Conservation (phyloP, 2,329 filamentous ascomycete species). For the Aspergillus viridinutans region DNA sequence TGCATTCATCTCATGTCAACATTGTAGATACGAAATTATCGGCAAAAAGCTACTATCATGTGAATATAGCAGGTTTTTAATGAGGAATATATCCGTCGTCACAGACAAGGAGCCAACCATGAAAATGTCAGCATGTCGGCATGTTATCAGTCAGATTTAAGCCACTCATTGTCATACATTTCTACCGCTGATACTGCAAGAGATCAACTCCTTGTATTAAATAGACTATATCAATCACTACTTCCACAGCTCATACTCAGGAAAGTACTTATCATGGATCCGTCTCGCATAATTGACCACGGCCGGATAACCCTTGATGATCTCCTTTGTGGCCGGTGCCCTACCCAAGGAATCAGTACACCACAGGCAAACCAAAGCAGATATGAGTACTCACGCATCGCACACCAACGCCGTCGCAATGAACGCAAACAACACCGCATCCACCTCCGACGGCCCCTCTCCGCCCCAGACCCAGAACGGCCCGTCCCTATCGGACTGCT, state of each 20-base stretch:
- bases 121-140: too few relatives aligned
- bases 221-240: not conserved
- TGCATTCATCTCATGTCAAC: not conserved
- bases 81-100: too few relatives aligned
- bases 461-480: conserved; percentile 59
- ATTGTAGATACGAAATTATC: not conserved
- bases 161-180: too few relatives aligned
- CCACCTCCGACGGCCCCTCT: conserved; percentile 52
- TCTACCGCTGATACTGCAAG: too few relatives aligned
- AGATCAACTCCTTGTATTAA: not conserved
- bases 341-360: conserved; percentile 27
- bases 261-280: conserved; percentile 56
- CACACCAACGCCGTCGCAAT: conserved; percentile 50
- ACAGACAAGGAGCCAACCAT: too few relatives aligned
- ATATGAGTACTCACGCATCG: conserved; percentile 46
- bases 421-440: conserved; percentile 57
- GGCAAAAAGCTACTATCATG: not conserved
- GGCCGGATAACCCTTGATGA: conserved; percentile 46
- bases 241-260: conserved; percentile 50
- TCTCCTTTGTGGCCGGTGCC: conserved; percentile 43
- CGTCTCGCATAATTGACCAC: conserved; percentile 54
- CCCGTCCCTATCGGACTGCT: conserved; percentile 16
- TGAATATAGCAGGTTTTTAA: not conserved
- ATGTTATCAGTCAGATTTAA: too few relatives aligned
- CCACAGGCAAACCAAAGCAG: not conserved